A percentile compares a stretch with the other conserved stretches of the same genome.
These are phyloP conservation scores for Hyaloscypha hepaticicola DNA, from an alignment of 495 filamentous ascomycete species.

Conservation along the genomic window DNA sequence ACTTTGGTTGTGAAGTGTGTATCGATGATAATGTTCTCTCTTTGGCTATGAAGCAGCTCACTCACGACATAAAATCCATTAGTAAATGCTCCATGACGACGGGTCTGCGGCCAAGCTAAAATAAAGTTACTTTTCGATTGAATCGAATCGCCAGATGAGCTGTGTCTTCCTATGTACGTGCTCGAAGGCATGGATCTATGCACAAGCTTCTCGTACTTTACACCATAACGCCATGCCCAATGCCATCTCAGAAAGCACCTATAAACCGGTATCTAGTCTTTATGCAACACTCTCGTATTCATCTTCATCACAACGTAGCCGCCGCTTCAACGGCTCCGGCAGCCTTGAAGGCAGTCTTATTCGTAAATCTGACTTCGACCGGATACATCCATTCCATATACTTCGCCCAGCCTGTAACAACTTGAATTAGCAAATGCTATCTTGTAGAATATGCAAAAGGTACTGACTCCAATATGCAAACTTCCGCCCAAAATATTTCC, in stretches of 20 bases:
- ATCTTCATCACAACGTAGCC: slow-evolving; percentile 39
- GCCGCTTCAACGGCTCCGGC: slow-evolving; percentile 69
- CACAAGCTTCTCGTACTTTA: not conserved
- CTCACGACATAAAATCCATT: too few species aligned
- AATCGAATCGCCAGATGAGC: not conserved
- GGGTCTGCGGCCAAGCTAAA: not conserved
- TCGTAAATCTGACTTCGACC: slow-evolving; percentile 53
- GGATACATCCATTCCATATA: slow-evolving; percentile 59
- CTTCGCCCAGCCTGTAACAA: slow-evolving; percentile 50
- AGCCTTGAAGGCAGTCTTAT: slow-evolving; percentile 57
- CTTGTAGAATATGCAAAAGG: not conserved
- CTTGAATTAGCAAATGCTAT: slow-evolving; percentile 11
- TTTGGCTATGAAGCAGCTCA: too few species aligned
- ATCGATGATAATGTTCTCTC: too few species aligned
- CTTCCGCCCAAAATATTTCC: slow-evolving; percentile 89
- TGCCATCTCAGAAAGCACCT: slow-evolving; percentile 1
- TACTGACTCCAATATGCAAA: slow-evolving; percentile 94
- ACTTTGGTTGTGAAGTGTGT: not conserved
- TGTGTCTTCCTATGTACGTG: slow-evolving; percentile 6
- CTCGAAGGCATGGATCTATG: slow-evolving; percentile 4
- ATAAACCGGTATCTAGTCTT: not conserved
- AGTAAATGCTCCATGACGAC: too few species aligned
- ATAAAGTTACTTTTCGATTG: not conserved
- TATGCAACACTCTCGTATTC: not conserved
- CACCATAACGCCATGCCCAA: slow-evolving; percentile 10